These are phyloP conservation scores for Phoma herbarum DNA, from an alignment of 2,329 filamentous ascomycete species.

Conservation along the genomic window DNA sequence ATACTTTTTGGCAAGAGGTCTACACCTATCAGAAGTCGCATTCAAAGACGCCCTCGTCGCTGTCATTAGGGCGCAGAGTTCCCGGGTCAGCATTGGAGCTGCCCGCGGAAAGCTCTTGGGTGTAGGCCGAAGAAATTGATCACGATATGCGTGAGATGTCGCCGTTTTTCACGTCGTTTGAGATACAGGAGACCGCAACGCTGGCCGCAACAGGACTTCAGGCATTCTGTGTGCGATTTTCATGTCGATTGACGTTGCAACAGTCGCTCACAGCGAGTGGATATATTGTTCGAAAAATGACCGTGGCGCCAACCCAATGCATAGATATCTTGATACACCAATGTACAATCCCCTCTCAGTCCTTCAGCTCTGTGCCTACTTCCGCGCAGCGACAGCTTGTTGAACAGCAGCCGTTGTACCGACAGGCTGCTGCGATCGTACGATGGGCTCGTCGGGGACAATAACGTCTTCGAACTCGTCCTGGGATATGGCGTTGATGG, in stretches of 20 bases:
- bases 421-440: constrained; percentile 50
- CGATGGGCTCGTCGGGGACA: constrained; percentile 76
- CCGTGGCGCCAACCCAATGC: constrained; percentile 44
- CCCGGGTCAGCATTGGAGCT: not conserved
- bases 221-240: not conserved
- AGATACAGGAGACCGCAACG: not conserved
- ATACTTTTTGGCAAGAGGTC: no score
- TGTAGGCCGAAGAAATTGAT: not conserved
- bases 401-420: constrained; percentile 43
- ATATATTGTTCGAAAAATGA: constrained; percentile 29
- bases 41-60: not conserved
- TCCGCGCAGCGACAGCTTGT: constrained; percentile 43
- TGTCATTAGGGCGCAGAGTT: not conserved
- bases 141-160: not conserved
- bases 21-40: no score
- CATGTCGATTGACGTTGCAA: not conserved
- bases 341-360: constrained; percentile 28
- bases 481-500: constrained; percentile 86
- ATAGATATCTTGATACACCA: constrained; percentile 38
- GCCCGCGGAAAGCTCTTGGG: not conserved
- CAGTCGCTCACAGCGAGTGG: constrained; percentile 17
- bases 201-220: not conserved
- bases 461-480: constrained; percentile 97
- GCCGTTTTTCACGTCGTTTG: not conserved
- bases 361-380: constrained; percentile 22